Percentiles rank a stretch among this genome's conserved stretches.
Conservation (phyloP, 2,329 filamentous ascomycete species). For the Fusarium sp. region DNA sequence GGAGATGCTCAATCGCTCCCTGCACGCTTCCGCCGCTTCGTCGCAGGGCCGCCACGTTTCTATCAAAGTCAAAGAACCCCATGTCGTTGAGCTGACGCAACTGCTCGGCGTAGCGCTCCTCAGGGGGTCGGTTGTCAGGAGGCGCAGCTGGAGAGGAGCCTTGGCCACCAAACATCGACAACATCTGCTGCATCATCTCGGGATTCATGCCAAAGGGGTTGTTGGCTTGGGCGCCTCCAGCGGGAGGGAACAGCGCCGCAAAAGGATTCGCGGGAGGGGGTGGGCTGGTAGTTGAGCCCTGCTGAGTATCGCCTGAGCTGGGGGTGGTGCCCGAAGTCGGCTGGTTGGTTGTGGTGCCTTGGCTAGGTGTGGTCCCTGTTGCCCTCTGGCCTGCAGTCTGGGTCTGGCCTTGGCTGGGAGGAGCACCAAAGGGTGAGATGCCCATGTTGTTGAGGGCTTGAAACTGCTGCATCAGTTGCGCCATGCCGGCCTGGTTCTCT, state of each 20-base stretch:
- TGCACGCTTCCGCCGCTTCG: conserved; percentile 94
- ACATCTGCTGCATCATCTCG: conserved; percentile 66
- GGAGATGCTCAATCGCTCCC: conserved; percentile 84
- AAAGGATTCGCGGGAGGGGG: conserved; percentile 73
- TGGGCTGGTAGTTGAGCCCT: conserved; percentile 48
- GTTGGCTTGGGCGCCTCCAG: conserved; percentile 46
- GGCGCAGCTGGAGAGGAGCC: conserved; percentile 65
- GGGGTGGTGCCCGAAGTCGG: conserved; percentile 37
- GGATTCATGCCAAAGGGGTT: conserved; percentile 63
- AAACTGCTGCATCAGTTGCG: conserved; percentile 44
- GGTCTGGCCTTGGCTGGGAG: conserved; percentile 1
- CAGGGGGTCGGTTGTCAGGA: conserved; percentile 86
- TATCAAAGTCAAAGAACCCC: conserved; percentile 97
- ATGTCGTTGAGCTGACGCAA: conserved; percentile 96
- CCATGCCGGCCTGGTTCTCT: conserved; percentile 19
- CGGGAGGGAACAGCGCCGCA: conserved; percentile 68
- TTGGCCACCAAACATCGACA: conserved; percentile 59
- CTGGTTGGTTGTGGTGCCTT: conserved; percentile 41
- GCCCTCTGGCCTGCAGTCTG: conserved; percentile 45
- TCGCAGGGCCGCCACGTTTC: conserved; percentile 88
- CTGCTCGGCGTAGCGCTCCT: conserved; percentile 92
- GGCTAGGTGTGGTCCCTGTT: conserved; percentile 44
- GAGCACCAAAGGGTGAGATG: conserved; percentile 52
- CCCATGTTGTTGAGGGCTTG: conserved; percentile 45
- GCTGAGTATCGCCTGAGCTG: conserved; percentile 22